phyloP scores from a whole-genome alignment of 768 basidiomycete genomes.

The Pulveroboletus sp. region DNA sequence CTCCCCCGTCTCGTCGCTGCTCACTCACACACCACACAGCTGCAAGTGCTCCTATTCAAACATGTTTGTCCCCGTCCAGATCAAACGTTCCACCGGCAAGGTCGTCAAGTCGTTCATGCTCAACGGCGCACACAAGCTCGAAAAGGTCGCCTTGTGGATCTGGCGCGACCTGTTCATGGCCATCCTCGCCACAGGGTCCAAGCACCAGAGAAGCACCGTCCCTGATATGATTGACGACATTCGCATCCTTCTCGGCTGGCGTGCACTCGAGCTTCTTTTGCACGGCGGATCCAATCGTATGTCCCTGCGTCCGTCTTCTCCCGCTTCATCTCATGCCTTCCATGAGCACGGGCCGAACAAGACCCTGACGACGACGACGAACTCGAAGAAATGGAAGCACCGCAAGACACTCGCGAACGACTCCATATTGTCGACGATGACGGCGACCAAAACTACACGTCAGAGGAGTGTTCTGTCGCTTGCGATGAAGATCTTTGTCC shows the following conservation, averaged over 20 bases:
- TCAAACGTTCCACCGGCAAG: conserved; percentile 44
- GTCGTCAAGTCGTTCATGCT: conserved; percentile 48
- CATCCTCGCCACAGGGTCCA: conserved; percentile 41
- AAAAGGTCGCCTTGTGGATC: conserved; percentile 54
- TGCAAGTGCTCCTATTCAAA: conserved; percentile 54
- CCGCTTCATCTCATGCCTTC: conserved; percentile 3
- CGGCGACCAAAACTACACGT: conserved; percentile 25
- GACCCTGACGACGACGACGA: conserved; percentile 31
- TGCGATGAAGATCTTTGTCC: conserved; percentile 24
- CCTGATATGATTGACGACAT: conserved; percentile 62
- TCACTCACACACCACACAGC: conserved; percentile 30
- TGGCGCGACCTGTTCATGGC: conserved; percentile 69
- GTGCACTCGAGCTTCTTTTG: conserved; percentile 48
- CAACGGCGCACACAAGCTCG: conserved; percentile 45
- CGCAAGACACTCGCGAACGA: background rate
- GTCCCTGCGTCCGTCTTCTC: conserved; percentile 10
- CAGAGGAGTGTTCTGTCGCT: conserved; percentile 19
- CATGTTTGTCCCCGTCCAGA: conserved; percentile 43
- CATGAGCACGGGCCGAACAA: conserved; percentile 1
- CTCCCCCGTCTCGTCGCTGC: conserved; percentile 6
- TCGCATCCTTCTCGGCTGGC: conserved; percentile 48
- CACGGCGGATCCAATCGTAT: conserved; percentile 49
- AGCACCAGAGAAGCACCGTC: conserved; percentile 32
- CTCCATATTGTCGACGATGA: conserved; percentile 31
- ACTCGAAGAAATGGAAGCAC: conserved; percentile 10